phyloP scores from a whole-genome alignment of 768 basidiomycete species.

The Mycena albidolilacea region DNA sequence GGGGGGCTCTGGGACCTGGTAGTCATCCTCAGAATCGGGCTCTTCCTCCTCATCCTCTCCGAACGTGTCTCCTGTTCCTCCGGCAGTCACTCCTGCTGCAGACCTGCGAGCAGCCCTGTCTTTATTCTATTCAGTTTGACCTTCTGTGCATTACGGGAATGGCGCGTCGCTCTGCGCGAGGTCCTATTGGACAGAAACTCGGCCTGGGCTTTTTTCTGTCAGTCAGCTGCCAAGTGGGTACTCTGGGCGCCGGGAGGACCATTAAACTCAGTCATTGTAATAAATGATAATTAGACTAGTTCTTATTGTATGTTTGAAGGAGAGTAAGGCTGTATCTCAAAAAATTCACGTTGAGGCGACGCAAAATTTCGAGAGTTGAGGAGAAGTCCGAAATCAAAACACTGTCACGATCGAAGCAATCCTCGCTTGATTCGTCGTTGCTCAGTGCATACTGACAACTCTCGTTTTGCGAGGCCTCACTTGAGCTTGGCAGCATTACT shows the following conservation, averaged over 20 bases:
- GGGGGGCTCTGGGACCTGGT: not conserved
- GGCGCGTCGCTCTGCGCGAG: not conserved
- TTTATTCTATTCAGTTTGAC: not conserved
- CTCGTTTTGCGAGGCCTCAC: conserved; percentile 9
- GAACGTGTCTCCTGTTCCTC: not conserved
- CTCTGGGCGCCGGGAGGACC: not conserved
- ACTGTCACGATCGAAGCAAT: not conserved
- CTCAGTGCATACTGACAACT: not conserved
- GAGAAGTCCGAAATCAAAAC: not conserved
- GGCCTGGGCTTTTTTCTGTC: not conserved
- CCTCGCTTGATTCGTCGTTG: not conserved
- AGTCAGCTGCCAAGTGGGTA: not conserved
- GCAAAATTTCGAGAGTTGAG: conserved; percentile 3
- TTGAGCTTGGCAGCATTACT: conserved; percentile 1
- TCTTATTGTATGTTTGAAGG: not conserved
- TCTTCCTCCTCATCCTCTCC: not conserved
- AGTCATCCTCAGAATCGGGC: not conserved
- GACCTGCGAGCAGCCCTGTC: not conserved
- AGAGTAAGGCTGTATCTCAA: not conserved
- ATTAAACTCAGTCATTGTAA: not conserved
- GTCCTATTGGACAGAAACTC: not conserved
- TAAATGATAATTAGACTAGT: not conserved
- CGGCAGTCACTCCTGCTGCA: not conserved
- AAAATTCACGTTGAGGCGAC: not conserved
- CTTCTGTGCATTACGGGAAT: not conserved